Base-by-base conservation (phyloP, 768 basidiomycete genomes). In the Pleurotus cornucopiae region DNA sequence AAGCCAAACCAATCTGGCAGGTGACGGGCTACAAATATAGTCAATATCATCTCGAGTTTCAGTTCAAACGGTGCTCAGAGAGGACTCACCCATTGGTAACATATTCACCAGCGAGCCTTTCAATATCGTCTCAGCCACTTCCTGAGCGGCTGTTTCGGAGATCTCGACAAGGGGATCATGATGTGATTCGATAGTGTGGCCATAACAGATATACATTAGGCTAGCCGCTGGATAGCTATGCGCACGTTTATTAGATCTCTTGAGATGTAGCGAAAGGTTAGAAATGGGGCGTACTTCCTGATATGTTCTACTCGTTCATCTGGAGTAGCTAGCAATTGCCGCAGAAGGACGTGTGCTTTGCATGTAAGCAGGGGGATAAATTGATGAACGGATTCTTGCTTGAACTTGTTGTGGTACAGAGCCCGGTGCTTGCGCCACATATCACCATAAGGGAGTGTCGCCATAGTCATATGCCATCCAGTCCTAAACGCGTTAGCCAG, bases 281-380 rank as follows among this genome's bases (percentile, higher is more conserved):
- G 7, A 11, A 34, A 6, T 44, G 3, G 34, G 14, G 61, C 57
- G 26, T 55, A 73, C 72, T 69, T 65, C 5, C 65, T 62, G 20
- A 75, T 56, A 53, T 70, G 66, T 2, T 63, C 52, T 2, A 60
- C 47, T 9, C 68, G 52, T 9, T 61, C 53, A 0, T 61, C 60
- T 1, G 71, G 70, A 16, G 63, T 54, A 12, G 57, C 53, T 13
- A 69, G 52, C 4, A 77, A 41, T 9, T 66, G 68, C 11, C 60
- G 44, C 13, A 73, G 61, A 21, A 77, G 63, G 18, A 63, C 54
- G 5, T 58, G 62, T 1, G 67, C 67, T 61, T 74, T 66, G 6
- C 43, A 20, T 41, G 66, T 58, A 20, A 65, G 59, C 9, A 67
- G 54, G 7, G 61, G 61, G n/a, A 56, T 21, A 54, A 66, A 37